Base-by-base conservation (phyloP, 176 grass and related monocot species). In the Pontederia crassipes region DNA sequence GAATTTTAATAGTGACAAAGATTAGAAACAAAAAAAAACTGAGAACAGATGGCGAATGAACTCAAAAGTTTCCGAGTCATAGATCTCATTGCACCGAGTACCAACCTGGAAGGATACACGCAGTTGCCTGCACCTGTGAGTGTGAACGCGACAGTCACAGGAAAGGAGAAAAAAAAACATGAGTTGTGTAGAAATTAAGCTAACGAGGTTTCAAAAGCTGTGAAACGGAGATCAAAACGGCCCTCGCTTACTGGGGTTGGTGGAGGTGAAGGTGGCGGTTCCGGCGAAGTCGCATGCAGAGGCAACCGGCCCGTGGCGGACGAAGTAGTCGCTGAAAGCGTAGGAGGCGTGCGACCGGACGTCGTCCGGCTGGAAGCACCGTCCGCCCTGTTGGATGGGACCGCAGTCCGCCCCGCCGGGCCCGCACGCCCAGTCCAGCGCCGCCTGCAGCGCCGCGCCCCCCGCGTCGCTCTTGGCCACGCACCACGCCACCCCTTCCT, bases 401-500 rank as follows among this genome's bases (percentile, higher is more conserved):
- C 65, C 57, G 73, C 87, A 90, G 57, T 90, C 87, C 47, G 82
- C 69, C 4, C 79, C 78, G 61, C 82, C 79, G 46, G 69, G 72
- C 15, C 82, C 70, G 73, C 87, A 90, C 8, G 76, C 82, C 82
- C 82, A 90, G 62, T 86, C 87, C 18, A 85, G 53, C 52, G 82
- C 87, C 61, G 72, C 55, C 82, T 89, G 86, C 82, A 90, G 69
- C 40, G 56, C 73, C 35, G 55, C 69, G 65, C 85, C 82, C 60
- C 82, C 79, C 8, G 79, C 82, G 69, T 86, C 80, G 79, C 82
- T 90, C 79, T 90, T 90, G 8, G 87, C 87, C 53, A 85, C 87
- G 76, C 87, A 86, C 87, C 87, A 90, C 57, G 80, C 65, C 79
- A 82, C 68, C 26, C 65, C 75, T 24, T 45, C 46, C 7, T 49